Percentiles rank a stretch among this genome's conserved stretches.
Conservation (phyloP, 495 filamentous ascomycete genomes). For the Sabuloglossum arenarium region DNA sequence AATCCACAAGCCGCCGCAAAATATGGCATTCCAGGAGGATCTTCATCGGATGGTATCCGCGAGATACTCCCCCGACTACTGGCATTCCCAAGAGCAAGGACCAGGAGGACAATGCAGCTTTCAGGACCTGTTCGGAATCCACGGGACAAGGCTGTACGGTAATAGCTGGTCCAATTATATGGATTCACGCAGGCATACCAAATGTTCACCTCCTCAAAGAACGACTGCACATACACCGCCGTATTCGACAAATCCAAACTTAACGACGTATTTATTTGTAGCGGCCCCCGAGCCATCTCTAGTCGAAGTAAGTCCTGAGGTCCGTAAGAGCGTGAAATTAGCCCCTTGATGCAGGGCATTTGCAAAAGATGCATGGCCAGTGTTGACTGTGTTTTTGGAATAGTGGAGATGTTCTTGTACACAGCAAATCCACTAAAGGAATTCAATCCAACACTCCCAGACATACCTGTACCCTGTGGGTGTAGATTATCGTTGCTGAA, state of each 20-base stretch:
- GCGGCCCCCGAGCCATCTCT: conserved; percentile 59
- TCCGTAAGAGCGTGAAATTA: conserved; percentile 56
- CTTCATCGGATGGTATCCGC: conserved; percentile 41
- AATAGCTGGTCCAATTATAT: conserved; percentile 59
- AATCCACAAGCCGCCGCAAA: conserved; percentile 64
- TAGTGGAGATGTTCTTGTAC: conserved; percentile 55
- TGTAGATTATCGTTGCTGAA: neutral
- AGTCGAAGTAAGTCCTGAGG: conserved; percentile 59
- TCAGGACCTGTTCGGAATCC: conserved; percentile 58
- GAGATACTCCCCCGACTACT: conserved; percentile 53
- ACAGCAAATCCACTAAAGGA: neutral
- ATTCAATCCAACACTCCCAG: neutral
- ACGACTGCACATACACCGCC: conserved; percentile 49
- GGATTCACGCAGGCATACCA: conserved; percentile 80
- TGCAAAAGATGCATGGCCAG: conserved; percentile 58
- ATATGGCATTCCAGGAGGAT: conserved; percentile 58
- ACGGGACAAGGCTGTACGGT: conserved; percentile 45
- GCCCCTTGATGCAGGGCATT: conserved; percentile 58
- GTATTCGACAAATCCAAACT: conserved; percentile 56
- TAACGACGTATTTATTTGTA: conserved; percentile 33
- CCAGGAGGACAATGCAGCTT: conserved; percentile 64
- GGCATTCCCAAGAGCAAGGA: conserved; percentile 56
- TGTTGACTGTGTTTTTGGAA: conserved; percentile 68
- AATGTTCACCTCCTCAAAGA: conserved; percentile 59
- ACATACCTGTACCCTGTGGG: conserved; percentile 3